Evolutionary conservation across 2,329 filamentous ascomycete species (phyloP), one percentile per base, ranked within the genome.

Genomic region (Calcarisporium arbuscula): DNA sequence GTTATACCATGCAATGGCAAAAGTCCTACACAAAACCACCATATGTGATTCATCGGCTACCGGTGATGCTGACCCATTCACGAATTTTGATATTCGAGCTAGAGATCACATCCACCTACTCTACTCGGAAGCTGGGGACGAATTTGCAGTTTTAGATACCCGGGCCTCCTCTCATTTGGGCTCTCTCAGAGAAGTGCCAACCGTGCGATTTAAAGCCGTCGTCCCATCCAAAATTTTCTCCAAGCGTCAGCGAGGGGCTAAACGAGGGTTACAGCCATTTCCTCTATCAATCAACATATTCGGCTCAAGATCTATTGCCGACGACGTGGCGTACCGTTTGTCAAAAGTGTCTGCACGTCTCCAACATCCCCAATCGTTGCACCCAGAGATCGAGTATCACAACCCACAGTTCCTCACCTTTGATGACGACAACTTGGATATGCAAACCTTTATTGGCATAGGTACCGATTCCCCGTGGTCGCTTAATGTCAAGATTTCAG

Each of bases 281-380:
- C 53, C 12, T 43, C 46, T 23, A 43, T 62, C 2, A 50, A 61
- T 64, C 32, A 59, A 63, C 28, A 36, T 64, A 1, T 64, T 63
- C 36, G 61, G 61, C 0, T 52, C 51, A 1, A 35, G 35, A 2
- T n/a, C 23, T 4, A 14, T 35, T 3, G 45, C 43, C 2, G 34
- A 32, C 1, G 11, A 35, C 2, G 40, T 61, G 15, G 61, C 58
- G 0, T 36, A 48, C 2, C 34, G 32, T 4, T 40, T 64, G 2
- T 56, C 57, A 1, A 14, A 38, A 0, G 40, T 44, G 1, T 57
- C 56, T 31, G 34, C 59, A 1, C 64, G 56, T 49, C 36, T 65
- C 9, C 61, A 64, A 28, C 43, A 39, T 20, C 54, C 61, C 4
- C 42, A 49, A 6, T 44, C 49, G n/a, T 48, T 29, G 19, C 39